Evolutionary conservation across 177 flowering plant genomes (phyloP), one percentile per base, ranked within the genome.

Genomic region (Vitis hybrid): DNA sequence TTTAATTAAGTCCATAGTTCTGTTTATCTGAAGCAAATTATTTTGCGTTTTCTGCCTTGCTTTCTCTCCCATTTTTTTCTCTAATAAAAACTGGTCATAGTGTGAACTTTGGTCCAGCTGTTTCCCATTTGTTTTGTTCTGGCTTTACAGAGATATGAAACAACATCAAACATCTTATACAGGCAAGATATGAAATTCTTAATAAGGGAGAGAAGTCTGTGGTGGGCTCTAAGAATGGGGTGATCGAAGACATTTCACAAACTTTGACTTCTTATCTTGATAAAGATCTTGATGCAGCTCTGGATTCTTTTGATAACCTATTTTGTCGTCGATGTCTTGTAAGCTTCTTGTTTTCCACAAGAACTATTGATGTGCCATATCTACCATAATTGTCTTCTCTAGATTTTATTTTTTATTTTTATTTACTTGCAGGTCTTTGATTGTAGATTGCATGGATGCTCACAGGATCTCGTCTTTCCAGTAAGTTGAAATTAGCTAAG

Each of bases 261-360:
- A 69, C 52, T 55, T 73, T 74, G 56, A 88, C 79, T 73, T 78
- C 82, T 21, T 82, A 87, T 77, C 78, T 82, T 65, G 92, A 87
- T 58, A 96, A 96, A 79, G 97, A 92, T 89, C 81, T 91, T 68
- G 98, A 92, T 79, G 96, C 92, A 64, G 97, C 99, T 75, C 76
- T 96, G 73, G 99, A 96, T 86, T 94, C 99, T 71, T 94, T 96
- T 81, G 99, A 96, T 82, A 96, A 96, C 73, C 82, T 96, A 19
- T 96, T 96, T 75, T 94, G 99, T 74, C 94, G 98, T 21, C 90
- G 99, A 68, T 96, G 99, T 79, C 88, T 91, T 66, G 99, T 96
- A 81, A 81, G 82, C 48, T 75, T 56, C 58, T 17, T 68, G 51
- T 68, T 45, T 18, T 66, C n/a, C 45, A 40, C 45, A 23, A 23